These are phyloP conservation scores for Rhazya stricta DNA, from an alignment of 257 asterid species.

Conservation along the genomic window DNA sequence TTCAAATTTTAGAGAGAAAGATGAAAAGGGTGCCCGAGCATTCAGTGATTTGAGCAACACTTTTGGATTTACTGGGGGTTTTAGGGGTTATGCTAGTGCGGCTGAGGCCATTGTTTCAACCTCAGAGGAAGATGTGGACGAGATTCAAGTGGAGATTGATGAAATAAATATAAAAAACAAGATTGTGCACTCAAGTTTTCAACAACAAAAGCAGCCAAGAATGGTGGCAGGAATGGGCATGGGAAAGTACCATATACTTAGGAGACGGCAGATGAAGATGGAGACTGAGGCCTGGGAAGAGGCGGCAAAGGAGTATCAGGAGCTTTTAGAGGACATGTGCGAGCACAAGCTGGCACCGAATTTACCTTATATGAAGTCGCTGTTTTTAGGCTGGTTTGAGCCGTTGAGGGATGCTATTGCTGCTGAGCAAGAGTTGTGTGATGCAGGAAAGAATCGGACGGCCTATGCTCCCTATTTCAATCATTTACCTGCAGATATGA, in stretches of 20 bases:
- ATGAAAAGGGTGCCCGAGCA: constrained; percentile 15
- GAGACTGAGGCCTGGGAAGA: constrained; percentile 94
- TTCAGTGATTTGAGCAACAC: constrained; percentile 16
- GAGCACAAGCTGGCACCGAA: constrained; percentile 91
- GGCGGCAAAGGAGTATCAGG: constrained; percentile 85
- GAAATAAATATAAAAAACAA: constrained; percentile 42
- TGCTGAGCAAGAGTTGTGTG: constrained; percentile 68
- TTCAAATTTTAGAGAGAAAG: constrained; percentile 19
- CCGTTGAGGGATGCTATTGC: constrained; percentile 79
- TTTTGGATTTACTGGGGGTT: constrained; percentile 26
- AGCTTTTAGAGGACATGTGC: constrained; percentile 82
- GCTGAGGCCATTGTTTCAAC: constrained; percentile 77
- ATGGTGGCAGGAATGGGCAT: constrained; percentile 58
- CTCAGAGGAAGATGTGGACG: constrained; percentile 85
- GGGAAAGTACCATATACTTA: constrained; percentile 58
- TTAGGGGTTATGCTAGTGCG: constrained; percentile 60
- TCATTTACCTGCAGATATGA: constrained; percentile 84
- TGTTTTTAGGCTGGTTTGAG: constrained; percentile 96
- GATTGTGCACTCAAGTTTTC: constrained; percentile 16
- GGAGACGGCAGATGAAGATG: constrained; percentile 69
- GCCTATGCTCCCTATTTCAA: constrained; percentile 58
- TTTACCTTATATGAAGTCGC: constrained; percentile 82
- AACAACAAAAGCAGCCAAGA: constrained; percentile 38
- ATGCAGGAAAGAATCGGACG: constrained; percentile 41
- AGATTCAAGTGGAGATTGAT: constrained; percentile 46